Percentiles rank a stretch among this genome's conserved stretches.
phyloP scores from a whole-genome alignment of 108 stramenopile species.

The Skeletonema grethae region DNA sequence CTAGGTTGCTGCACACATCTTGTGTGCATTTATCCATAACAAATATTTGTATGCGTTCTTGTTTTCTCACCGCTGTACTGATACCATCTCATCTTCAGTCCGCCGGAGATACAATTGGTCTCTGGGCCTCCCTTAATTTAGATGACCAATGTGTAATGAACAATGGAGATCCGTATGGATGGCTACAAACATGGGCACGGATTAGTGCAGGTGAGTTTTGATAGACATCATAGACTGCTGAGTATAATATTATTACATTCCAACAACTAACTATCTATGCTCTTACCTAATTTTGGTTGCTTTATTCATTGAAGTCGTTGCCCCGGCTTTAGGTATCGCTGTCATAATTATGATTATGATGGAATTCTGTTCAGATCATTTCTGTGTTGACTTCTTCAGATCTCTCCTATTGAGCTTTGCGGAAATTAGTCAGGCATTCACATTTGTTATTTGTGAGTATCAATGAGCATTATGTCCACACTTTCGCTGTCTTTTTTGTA shows the following conservation, averaged over 20 bases:
- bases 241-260: too few relatives aligned
- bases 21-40: neutral
- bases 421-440: neutral
- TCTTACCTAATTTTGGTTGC: neutral
- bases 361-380: neutral
- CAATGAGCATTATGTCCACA: neutral
- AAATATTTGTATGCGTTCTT: neutral
- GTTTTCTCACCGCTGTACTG: neutral
- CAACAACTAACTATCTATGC: too few relatives aligned
- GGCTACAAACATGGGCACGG: neutral
- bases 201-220: slow-evolving; percentile 1
- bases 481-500: neutral
- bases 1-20: too few relatives aligned
- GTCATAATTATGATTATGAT: neutral
- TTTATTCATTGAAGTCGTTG: neutral
- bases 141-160: neutral
- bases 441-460: slow-evolving; percentile 2
- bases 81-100: neutral
- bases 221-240: neutral
- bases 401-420: neutral
- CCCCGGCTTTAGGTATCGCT: neutral
- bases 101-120: neutral
- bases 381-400: neutral
- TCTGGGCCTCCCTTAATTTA: neutral
- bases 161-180: neutral